Evolutionary conservation across 2,329 filamentous ascomycete species (phyloP).

Genomic region (Penicillium griseofulvum): DNA sequence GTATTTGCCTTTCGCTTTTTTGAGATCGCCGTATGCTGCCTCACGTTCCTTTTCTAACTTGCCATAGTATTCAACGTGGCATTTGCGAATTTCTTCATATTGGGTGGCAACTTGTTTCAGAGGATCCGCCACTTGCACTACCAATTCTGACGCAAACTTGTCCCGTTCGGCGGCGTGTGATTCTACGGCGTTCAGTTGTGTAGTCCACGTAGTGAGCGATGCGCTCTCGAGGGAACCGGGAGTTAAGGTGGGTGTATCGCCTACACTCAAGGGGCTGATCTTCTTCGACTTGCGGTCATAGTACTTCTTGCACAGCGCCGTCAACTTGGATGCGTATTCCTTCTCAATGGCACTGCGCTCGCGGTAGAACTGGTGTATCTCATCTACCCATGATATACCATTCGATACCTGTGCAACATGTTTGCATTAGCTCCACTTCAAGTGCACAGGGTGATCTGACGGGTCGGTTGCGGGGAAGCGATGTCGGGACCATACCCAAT

Average conservation of each 20-base stretch:
- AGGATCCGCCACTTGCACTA: conserved; percentile 80
- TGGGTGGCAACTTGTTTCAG: conserved; percentile 69
- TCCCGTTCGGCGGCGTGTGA: conserved; percentile 86
- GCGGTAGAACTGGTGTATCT: conserved; percentile 95
- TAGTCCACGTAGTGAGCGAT: conserved; percentile 94
- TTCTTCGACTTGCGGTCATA: conserved; percentile 96
- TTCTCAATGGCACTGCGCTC: conserved; percentile 93
- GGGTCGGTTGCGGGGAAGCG: conserved; percentile 14
- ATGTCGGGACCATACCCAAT: conserved; percentile 61
- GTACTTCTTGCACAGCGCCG: conserved; percentile 87
- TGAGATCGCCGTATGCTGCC: conserved; percentile 74
- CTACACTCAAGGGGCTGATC: conserved; percentile 81
- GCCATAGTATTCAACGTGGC: conserved; percentile 80
- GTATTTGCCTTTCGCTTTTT: conserved; percentile 90
- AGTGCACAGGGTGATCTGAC: conserved; percentile 10
- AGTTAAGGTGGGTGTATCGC: conserved; percentile 87
- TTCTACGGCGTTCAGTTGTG: conserved; percentile 87
- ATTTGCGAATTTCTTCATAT: conserved; percentile 90
- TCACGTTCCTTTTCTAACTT: conserved; percentile 91
- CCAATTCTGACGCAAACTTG: conserved; percentile 72
- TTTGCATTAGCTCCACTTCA: conserved; percentile 18
- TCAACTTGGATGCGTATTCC: conserved; percentile 89
- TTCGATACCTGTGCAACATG: conserved; percentile 60
- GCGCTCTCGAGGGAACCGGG: conserved; percentile 95
- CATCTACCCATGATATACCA: conserved; percentile 92